These are phyloP conservation scores for Metschnikowia henanensis DNA, from an alignment of 805 yeast species.

Conservation along the genomic window DNA sequence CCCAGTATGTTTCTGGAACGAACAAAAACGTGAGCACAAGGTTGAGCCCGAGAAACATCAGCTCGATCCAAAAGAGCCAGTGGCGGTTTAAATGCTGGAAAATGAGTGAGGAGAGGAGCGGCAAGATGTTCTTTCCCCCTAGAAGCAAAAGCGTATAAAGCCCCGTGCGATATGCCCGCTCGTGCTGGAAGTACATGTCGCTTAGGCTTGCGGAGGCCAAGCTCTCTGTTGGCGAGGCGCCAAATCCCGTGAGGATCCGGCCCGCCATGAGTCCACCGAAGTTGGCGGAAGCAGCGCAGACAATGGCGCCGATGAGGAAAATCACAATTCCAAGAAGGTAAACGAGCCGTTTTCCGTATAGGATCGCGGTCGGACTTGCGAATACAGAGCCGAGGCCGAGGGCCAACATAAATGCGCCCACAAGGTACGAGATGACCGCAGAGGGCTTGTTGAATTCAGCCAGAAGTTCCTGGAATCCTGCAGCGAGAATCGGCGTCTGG, in stretches of 20 bases:
- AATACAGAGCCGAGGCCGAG: constrained; percentile 59
- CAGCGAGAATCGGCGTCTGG: constrained; percentile 59
- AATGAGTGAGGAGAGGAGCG: constrained; percentile 54
- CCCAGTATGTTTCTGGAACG: constrained; percentile 69
- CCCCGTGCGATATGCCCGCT: constrained; percentile 60
- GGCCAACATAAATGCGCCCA: constrained; percentile 59
- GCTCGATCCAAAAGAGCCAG: constrained; percentile 61
- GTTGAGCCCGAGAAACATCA: constrained; percentile 50
- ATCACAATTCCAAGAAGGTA: constrained; percentile 49
- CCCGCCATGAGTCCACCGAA: constrained; percentile 57
- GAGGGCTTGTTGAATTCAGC: constrained; percentile 44
- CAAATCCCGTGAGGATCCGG: constrained; percentile 57
- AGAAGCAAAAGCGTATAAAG: constrained; percentile 55
- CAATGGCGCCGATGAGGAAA: constrained; percentile 51
- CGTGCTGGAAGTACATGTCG: constrained; percentile 60
- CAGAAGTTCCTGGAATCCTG: constrained; percentile 47
- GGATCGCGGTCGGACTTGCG: constrained; percentile 56
- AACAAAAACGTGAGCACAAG: constrained; percentile 48
- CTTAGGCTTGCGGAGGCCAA: constrained; percentile 61
- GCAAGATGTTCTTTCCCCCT: constrained; percentile 63
- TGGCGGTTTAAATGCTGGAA: constrained; percentile 50
- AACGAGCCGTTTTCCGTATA: constrained; percentile 58
- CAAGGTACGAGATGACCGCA: constrained; percentile 49
- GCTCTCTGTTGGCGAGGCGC: constrained; percentile 61
- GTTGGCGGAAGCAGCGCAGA: constrained; percentile 51